Evolutionary conservation across 2,329 filamentous ascomycete genomes (phyloP), one percentile per base, ranked within the genome.

Genomic region (Pezicula rhizophila): DNA sequence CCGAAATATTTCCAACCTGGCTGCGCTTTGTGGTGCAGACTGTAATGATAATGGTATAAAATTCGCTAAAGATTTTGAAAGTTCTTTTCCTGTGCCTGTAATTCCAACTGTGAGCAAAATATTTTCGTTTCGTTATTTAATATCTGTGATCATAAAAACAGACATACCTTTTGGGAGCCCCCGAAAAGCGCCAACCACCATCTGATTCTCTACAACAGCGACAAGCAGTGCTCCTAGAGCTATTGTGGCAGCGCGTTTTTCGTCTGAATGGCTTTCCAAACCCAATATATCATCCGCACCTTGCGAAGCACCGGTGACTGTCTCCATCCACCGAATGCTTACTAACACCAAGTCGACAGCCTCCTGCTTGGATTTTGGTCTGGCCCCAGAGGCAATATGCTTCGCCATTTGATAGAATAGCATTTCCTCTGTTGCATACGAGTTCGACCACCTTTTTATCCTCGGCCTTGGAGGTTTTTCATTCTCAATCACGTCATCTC

Each of bases 211-310:
- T 47, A 78, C 75, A 10, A 85, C 69, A 0, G 78, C 75, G 43
- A 85, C 67, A 5, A 86, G 66, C 15, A 88, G 69, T 60, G 83
- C 76, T 2, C 83, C 78, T 52, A 88, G 77, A 0, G 80, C 83
- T 41, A 81, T 78, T 17, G 80, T 75, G 2, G 82, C 72, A 40
- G 76, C 79, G 69, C 82, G 77, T 45, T 85, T 81, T 28, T 82
- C 73, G 69, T 64, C 44, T 73, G 72, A 1, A 70, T 68, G 38
- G 64, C 68, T 43, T 72, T 70, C 69, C 50, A 80, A 46, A 8
- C 52, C 49, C 35, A 61, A 44, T 42, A 65, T 71, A 28, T 75
- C 69, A 48, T 70, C 72, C 1, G 73, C 63, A 34, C 74, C 66
- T 31, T 31, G 28, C 46, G 76, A 68, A 34, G 77, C 72, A 46